Evolutionary conservation across 176 grass and related monocot genomes (phyloP).

Genomic region (Typha latifolia): DNA sequence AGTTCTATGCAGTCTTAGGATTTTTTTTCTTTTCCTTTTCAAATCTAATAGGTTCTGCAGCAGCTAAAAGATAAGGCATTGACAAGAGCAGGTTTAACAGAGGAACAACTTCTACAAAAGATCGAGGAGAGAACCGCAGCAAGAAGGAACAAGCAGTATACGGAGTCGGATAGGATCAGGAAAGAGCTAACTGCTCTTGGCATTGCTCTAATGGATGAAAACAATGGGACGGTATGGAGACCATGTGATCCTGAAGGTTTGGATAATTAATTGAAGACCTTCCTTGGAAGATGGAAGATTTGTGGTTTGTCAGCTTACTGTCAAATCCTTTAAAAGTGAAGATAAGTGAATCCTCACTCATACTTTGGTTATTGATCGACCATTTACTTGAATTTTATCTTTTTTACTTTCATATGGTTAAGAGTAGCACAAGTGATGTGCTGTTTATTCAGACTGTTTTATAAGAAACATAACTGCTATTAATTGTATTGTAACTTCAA

Average conservation of each 20-base stretch:
- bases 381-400: no score
- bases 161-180: slow-evolving; percentile 28
- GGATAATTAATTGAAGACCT: not conserved
- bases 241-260: slow-evolving; percentile 43
- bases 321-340: no score
- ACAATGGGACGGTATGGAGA: slow-evolving; percentile 58
- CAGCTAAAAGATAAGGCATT: slow-evolving; percentile 39
- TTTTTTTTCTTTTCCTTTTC: not conserved
- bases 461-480: no score
- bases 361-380: no score
- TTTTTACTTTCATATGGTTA: no score
- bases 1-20: slow-evolving; percentile 9
- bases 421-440: no score
- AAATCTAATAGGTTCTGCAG: slow-evolving; percentile 39
- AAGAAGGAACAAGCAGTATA: slow-evolving; percentile 42
- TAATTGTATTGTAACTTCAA: no score
- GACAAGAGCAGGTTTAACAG: slow-evolving; percentile 22
- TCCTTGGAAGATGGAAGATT: no score
- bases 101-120: slow-evolving; percentile 26
- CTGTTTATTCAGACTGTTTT: no score
- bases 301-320: no score
- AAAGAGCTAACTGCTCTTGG: slow-evolving; percentile 46
- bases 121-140: slow-evolving; percentile 35
- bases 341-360: no score
- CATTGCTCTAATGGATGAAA: slow-evolving; percentile 78